Conservation (phyloP, 176 grass and related monocot species). For the Triticum dicoccoides region DNA sequence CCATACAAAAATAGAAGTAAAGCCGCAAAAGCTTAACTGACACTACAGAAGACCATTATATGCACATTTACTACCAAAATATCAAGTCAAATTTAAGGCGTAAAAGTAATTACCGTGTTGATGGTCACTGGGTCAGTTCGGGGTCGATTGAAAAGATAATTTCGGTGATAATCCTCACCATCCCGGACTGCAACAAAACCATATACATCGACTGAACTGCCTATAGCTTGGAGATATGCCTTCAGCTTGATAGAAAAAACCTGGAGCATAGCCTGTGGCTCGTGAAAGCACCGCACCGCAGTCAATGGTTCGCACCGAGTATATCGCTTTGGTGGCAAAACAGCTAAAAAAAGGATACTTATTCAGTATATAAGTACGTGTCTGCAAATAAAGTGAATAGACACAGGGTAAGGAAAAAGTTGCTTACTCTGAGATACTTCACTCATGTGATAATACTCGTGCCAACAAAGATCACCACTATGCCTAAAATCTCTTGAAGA, state of each 20-base stretch:
- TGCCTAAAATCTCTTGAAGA: not conserved
- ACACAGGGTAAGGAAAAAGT: not conserved
- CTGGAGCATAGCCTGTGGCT: slow-evolving; percentile 1
- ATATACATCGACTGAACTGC: not conserved
- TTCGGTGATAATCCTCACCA: slow-evolving; percentile 15
- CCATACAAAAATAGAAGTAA: not conserved
- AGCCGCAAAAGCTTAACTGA: not conserved
- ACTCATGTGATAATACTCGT: not conserved
- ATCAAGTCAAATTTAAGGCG: not conserved
- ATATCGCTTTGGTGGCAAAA: not conserved
- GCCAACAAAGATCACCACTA: not conserved
- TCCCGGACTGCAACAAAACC: slow-evolving; percentile 12
- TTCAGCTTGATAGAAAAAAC: slow-evolving; percentile 7
- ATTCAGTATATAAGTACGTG: not conserved
- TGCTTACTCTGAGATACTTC: not conserved
- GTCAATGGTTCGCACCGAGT: not conserved
- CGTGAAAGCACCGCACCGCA: not conserved
- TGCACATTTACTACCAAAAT: not conserved
- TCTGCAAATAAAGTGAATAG: not conserved
- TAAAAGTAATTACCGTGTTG: not conserved
- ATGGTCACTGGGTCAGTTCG: not conserved
- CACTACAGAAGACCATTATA: not conserved
- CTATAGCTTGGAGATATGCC: not conserved
- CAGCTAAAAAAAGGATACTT: not conserved
- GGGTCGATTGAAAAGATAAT: not conserved